Base-by-base conservation (phyloP, 169 alveolate species). In the Eimeria falciformis region DNA sequence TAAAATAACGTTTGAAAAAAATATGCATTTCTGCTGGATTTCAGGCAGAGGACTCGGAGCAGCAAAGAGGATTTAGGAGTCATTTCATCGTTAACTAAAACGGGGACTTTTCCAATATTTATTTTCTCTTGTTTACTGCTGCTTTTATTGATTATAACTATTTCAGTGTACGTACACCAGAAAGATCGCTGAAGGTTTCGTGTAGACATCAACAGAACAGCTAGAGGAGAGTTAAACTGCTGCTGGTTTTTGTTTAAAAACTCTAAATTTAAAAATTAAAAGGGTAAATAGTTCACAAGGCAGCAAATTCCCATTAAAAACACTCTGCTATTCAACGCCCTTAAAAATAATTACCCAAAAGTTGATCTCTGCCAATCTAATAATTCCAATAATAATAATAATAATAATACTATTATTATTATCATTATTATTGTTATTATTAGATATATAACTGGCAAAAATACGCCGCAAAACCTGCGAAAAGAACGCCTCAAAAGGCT, bases 21-120 rank as follows among this genome's bases (percentile, higher is more conserved):
- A n/a, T 66, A 25, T 21, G n/a, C 27, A 23, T 66, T 66, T 23
- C 14, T 45, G 6, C 55, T 37, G 23, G 17, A 37, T 73, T 53
- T 2, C 85, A 86, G 92, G 92, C 92, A 5, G 92, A 86, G 65
- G 92, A 86, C 45, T 86, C 92, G 11, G 92, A 86, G 43, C 77
- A 45, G 79, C 92, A 86, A 75, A 25, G 92, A 5, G 92, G 92
- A 17, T 86, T 86, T 46, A 83, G 92, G 29, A 86, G 92, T 69
- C 92, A 86, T 40, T 86, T 86, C 75, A 86, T 86, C 75, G 75
- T 86, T 75, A 86, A 56, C 85, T 86, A 56, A 83, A 21, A 27
- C 18, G 14, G 0, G 5, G 5, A 40, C 40, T 62, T 17, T 62
- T 58, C 21, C 9, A 58, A 50, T 14, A 53, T 14, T 1, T 11